Evolutionary conservation across 2,329 filamentous ascomycete genomes (phyloP).

Genomic region (Endoconidiophora polonica): DNA sequence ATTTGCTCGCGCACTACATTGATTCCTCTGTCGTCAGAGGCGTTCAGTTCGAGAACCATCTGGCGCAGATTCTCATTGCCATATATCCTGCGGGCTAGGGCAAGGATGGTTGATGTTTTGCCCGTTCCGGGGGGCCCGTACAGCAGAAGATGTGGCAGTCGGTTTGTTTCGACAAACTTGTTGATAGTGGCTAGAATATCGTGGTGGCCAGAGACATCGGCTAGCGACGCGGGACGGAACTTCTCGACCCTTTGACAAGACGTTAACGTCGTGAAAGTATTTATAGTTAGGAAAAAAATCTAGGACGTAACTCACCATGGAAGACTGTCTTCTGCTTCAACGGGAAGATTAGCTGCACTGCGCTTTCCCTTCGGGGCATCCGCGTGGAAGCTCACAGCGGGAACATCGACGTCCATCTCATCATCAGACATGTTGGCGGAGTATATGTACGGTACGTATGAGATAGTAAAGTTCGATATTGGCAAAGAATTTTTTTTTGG

Average conservation of each 20-base stretch:
- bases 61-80: slow-evolving; percentile 83
- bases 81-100: slow-evolving; percentile 84
- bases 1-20: slow-evolving; percentile 97
- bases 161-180: slow-evolving; percentile 88
- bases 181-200: slow-evolving; percentile 97
- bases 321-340: slow-evolving; percentile 83
- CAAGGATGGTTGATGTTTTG: slow-evolving; percentile 92
- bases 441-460: neutral
- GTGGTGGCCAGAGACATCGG: slow-evolving; percentile 89
- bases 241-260: slow-evolving; percentile 67
- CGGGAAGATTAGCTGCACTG: slow-evolving; percentile 78
- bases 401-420: slow-evolving; percentile 43
- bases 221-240: slow-evolving; percentile 74
- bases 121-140: slow-evolving; percentile 94
- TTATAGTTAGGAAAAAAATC: neutral
- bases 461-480: too few species aligned
- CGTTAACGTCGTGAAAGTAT: neutral
- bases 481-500: neutral
- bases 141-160: slow-evolving; percentile 84
- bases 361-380: slow-evolving; percentile 76
- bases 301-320: slow-evolving; percentile 52
- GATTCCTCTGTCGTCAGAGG: slow-evolving; percentile 91
- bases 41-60: slow-evolving; percentile 96
- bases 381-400: slow-evolving; percentile 49
- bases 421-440: slow-evolving; percentile 38